Evolutionary conservation across 192 early-diverging fungal genomes (phyloP).

Genomic region (Entophlyctis helioformis): DNA sequence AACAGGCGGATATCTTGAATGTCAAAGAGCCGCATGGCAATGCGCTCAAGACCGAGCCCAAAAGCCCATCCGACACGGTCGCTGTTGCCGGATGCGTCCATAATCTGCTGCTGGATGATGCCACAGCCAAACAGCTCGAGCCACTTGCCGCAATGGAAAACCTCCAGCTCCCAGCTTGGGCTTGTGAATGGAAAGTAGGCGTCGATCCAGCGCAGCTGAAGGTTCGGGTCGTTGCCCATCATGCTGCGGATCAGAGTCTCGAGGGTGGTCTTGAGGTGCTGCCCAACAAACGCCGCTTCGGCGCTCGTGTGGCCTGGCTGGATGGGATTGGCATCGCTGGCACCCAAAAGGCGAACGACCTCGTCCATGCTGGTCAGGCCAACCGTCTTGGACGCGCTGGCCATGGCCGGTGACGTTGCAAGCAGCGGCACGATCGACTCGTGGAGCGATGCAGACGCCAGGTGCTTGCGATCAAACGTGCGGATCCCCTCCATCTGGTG

Average conservation of each 20-base stretch:
- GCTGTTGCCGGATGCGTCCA: constrained; percentile 55
- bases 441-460: constrained; percentile 10
- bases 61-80: constrained; percentile 94
- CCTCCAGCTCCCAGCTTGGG: constrained; percentile 96
- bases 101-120: constrained; percentile 73
- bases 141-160: constrained; percentile 87
- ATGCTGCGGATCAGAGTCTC: constrained; percentile 69
- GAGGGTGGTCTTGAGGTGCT: constrained; percentile 68
- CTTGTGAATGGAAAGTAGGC: constrained; percentile 92
- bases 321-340: constrained; percentile 58
- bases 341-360: too few species aligned
- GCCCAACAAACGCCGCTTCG: constrained; percentile 41
- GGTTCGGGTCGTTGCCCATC: constrained; percentile 44
- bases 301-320: constrained; percentile 56
- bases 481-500: constrained; percentile 97
- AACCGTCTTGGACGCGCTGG: constrained; percentile 1
- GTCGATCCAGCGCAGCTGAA: constrained; percentile 90
- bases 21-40: constrained; percentile 91
- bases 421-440: neutral
- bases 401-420: too few species aligned
- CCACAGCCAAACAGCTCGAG: constrained; percentile 90
- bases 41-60: constrained; percentile 89
- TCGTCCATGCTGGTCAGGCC: too few species aligned
- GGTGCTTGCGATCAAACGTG: constrained; percentile 34
- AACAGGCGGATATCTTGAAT: constrained; percentile 95